Percentiles rank a stretch among this genome's conserved stretches.
Conservation (phyloP, 805 yeast species). For the Candida sithepensis region DNA sequence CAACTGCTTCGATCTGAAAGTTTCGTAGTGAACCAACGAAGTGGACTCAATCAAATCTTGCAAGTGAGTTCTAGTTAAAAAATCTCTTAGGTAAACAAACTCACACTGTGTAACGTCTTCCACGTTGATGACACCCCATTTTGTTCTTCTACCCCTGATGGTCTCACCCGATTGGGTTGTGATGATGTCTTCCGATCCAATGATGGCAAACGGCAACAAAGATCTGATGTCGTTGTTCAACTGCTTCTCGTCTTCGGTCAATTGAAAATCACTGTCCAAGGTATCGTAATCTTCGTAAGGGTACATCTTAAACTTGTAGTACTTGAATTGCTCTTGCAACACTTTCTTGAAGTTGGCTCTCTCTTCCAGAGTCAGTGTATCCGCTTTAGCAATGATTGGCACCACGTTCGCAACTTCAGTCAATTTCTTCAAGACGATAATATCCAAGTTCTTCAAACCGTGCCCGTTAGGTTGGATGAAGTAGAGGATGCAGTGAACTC, state of each 20-base stretch:
- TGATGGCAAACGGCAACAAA: conserved; percentile 88
- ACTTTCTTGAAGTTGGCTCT: conserved; percentile 72
- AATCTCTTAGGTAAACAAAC: conserved; percentile 89
- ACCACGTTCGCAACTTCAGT: conserved; percentile 90
- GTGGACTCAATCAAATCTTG: conserved; percentile 96
- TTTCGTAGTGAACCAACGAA: conserved; percentile 81
- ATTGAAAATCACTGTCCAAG: conserved; percentile 30
- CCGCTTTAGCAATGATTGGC: conserved; percentile 93
- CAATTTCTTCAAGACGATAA: conserved; percentile 76
- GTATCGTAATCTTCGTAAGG: conserved; percentile 58
- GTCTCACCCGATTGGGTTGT: conserved; percentile 66
- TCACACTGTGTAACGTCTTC: conserved; percentile 96
- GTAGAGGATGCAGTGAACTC: conserved; percentile 91
- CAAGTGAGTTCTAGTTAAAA: conserved; percentile 90
- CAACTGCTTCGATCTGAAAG: conserved; percentile 90
- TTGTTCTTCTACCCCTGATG: conserved; percentile 86
- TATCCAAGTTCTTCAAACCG: conserved; percentile 81
- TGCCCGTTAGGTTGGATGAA: conserved; percentile 86
- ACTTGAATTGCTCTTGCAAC: conserved; percentile 71
- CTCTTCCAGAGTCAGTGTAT: conserved; percentile 82
- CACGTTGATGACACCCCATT: conserved; percentile 91
- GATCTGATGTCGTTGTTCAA: conserved; percentile 71
- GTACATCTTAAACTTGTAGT: conserved; percentile 71
- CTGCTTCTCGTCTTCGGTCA: conserved; percentile 68
- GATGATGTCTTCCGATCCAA: conserved; percentile 82